Evolutionary conservation across 2,329 filamentous ascomycete genomes (phyloP).

Genomic region (Canariomyces notabilis): DNA sequence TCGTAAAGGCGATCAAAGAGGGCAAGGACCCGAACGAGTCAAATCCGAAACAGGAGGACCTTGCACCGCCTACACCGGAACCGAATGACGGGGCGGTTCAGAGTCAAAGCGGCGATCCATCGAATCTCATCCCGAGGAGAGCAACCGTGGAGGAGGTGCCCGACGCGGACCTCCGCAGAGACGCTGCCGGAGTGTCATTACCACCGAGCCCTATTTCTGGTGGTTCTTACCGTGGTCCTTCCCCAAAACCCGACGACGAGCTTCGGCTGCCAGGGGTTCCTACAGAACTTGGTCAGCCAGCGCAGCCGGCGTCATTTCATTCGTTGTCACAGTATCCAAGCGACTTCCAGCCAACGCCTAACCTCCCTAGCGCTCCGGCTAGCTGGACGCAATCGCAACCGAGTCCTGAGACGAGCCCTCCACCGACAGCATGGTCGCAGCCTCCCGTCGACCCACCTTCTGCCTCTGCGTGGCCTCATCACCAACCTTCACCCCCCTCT

Average conservation of each 20-base stretch:
- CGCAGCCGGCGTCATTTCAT: slow-evolving; percentile 21
- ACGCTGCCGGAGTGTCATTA: slow-evolving; percentile 31
- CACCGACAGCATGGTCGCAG: slow-evolving; percentile 20
- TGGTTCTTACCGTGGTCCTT: slow-evolving; percentile 29
- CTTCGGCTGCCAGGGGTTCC: slow-evolving; percentile 29
- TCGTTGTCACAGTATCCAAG: slow-evolving; percentile 27
- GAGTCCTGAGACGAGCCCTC: slow-evolving; percentile 17
- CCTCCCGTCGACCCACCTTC: slow-evolving; percentile 11
- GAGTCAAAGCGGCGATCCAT: slow-evolving; percentile 36
- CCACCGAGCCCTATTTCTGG: slow-evolving; percentile 36
- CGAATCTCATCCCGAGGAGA: slow-evolving; percentile 29
- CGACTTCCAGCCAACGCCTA: slow-evolving; percentile 25
- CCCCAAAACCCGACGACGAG: slow-evolving; percentile 24
- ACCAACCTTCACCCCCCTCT: slow-evolving; percentile 24
- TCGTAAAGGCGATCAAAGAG: slow-evolving; percentile 83
- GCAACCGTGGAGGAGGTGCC: slow-evolving; percentile 51
- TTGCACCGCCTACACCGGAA: slow-evolving; percentile 49
- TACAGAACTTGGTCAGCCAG: slow-evolving; percentile 18
- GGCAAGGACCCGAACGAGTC: slow-evolving; percentile 88
- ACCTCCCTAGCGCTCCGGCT: slow-evolving; percentile 25
- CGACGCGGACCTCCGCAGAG: slow-evolving; percentile 37
- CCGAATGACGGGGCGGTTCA: slow-evolving; percentile 62
- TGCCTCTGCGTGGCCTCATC: slow-evolving; percentile 5
- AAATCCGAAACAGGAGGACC: slow-evolving; percentile 65
- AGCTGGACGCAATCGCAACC: slow-evolving; percentile 23